Evolutionary conservation across 2,329 filamentous ascomycete species (phyloP).

Genomic region (Boeremia lycopersici): DNA sequence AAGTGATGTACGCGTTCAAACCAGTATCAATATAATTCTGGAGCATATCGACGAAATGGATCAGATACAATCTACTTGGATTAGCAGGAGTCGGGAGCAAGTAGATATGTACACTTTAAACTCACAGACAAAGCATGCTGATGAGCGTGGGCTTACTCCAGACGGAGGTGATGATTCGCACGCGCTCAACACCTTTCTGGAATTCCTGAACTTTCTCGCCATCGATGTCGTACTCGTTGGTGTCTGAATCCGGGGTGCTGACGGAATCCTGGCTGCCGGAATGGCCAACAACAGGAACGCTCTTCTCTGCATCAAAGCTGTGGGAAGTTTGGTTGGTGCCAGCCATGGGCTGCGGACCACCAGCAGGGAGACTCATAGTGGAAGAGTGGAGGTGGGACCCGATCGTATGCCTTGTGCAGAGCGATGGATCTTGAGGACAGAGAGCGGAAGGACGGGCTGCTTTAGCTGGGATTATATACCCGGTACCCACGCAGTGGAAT

Average conservation of each 20-base stretch:
- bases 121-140: slow-evolving; percentile 49
- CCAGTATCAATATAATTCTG: slow-evolving; percentile 51
- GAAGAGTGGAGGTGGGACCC: slow-evolving; percentile 5
- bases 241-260: slow-evolving; percentile 19
- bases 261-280: slow-evolving; percentile 10
- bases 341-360: slow-evolving; percentile 15
- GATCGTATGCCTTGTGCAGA: slow-evolving; percentile 15
- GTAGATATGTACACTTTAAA: not conserved
- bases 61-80: slow-evolving; percentile 50
- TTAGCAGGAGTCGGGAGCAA: not conserved
- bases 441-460: slow-evolving; percentile 10
- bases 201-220: slow-evolving; percentile 35
- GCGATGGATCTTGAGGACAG: slow-evolving; percentile 17
- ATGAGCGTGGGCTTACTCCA: slow-evolving; percentile 49
- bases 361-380: slow-evolving; percentile 21
- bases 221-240: slow-evolving; percentile 17
- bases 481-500: slow-evolving; percentile 22
- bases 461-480: slow-evolving; percentile 19
- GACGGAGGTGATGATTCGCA: slow-evolving; percentile 49
- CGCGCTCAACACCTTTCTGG: slow-evolving; percentile 48
- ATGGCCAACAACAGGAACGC: not conserved
- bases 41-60: slow-evolving; percentile 57
- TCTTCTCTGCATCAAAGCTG: slow-evolving; percentile 33
- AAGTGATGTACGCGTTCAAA: slow-evolving; percentile 49
- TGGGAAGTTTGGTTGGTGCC: slow-evolving; percentile 21